These are phyloP conservation scores for Globisporangium polare DNA, from an alignment of 352 stramenopile genomes.

Conservation along the genomic window DNA sequence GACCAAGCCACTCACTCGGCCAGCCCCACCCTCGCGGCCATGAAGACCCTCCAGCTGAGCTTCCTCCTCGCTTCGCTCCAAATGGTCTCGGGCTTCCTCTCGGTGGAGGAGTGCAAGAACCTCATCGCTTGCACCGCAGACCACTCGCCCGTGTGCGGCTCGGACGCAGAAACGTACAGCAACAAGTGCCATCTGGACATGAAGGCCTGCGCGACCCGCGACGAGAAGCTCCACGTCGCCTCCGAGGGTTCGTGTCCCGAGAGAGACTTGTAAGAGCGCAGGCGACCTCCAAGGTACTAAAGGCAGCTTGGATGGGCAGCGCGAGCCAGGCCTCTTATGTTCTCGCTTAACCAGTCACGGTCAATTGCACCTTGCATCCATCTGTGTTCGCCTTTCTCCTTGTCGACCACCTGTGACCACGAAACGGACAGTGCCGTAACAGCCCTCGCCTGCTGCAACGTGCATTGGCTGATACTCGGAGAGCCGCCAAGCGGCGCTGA, in stretches of 20 bases:
- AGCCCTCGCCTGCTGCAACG: too few species aligned
- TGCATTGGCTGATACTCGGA: too few species aligned
- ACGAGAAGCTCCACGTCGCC: background rate
- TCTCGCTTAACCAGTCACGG: too few species aligned
- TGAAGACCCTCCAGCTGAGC: background rate
- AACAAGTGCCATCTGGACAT: conserved; percentile 18
- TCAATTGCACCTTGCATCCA: too few species aligned
- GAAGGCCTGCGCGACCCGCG: conserved; percentile 11
- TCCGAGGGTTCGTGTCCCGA: background rate
- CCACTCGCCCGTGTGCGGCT: conserved; percentile 18
- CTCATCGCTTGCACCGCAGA: conserved; percentile 5
- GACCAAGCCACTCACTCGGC: background rate
- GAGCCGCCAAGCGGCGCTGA: too few species aligned
- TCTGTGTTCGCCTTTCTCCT: too few species aligned
- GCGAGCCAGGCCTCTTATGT: too few species aligned
- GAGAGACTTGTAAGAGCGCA: background rate
- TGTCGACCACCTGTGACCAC: too few species aligned
- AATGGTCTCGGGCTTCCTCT: background rate
- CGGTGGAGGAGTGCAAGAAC: background rate
- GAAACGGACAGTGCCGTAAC: too few species aligned
- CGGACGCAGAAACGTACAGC: conserved; percentile 19
- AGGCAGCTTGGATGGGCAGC: background rate
- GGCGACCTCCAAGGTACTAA: background rate
- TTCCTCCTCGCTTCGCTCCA: background rate
- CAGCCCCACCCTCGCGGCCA: too few species aligned